A percentile compares a stretch with the other conserved stretches of the same genome.
Evolutionary conservation across 345 rosid genomes (phyloP).

Genomic region (Salix koriyanagi): DNA sequence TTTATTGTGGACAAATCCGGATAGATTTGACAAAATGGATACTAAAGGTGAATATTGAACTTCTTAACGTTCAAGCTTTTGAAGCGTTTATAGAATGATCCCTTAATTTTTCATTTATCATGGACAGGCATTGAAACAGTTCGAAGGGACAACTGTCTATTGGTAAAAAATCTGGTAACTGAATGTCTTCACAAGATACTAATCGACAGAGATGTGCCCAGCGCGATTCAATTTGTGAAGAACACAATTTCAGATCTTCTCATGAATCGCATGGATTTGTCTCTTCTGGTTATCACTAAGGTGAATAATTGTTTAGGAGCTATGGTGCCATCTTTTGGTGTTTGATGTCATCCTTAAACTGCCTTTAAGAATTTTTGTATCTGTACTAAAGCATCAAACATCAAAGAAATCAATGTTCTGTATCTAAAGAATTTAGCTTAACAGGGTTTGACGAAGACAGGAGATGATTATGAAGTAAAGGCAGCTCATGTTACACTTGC

Average conservation of each 20-base stretch:
- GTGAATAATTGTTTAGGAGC: slow-evolving; percentile 30
- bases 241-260: slow-evolving; percentile 92
- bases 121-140: slow-evolving; percentile 93
- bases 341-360: slow-evolving; percentile 15
- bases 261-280: slow-evolving; percentile 95
- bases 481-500: slow-evolving; percentile 96
- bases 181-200: slow-evolving; percentile 92
- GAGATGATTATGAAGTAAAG: slow-evolving; percentile 95
- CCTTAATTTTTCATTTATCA: slow-evolving; percentile 12
- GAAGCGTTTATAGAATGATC: background rate
- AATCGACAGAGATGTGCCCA: slow-evolving; percentile 79
- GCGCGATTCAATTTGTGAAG: slow-evolving; percentile 85
- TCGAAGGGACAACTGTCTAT: slow-evolving; percentile 92
- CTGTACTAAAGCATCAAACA: slow-evolving; percentile 9
- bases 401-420: background rate
- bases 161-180: slow-evolving; percentile 86
- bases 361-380: background rate
- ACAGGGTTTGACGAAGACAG: slow-evolving; percentile 93
- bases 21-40: slow-evolving; percentile 89
- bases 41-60: slow-evolving; percentile 63
- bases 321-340: slow-evolving; percentile 17
- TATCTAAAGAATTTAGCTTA: slow-evolving; percentile 15
- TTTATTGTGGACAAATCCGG: slow-evolving; percentile 80
- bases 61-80: slow-evolving; percentile 14
- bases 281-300: slow-evolving; percentile 97